Evolutionary conservation across 257 asterid species (phyloP).

Genomic region (Gentiana straminea): DNA sequence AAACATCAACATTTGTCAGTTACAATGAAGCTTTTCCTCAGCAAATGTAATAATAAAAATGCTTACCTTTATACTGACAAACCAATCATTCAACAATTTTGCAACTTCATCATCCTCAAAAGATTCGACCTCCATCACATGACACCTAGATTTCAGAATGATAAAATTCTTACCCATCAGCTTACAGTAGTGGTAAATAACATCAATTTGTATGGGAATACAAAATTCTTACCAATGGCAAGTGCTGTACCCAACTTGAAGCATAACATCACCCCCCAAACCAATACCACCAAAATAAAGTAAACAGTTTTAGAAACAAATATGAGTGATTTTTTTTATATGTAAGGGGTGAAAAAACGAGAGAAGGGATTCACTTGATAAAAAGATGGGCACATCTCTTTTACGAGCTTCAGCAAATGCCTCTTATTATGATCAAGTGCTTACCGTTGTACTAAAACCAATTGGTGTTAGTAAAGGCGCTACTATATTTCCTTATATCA

Average conservation of each 20-base stretch:
- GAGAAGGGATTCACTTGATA: constrained; percentile 46
- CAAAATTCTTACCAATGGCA: constrained; percentile 73
- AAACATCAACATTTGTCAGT: background rate
- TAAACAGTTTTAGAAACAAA: too few relatives aligned
- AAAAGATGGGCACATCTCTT: constrained; percentile 80
- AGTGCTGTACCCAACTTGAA: constrained; percentile 97
- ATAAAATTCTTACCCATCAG: background rate
- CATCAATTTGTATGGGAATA: background rate
- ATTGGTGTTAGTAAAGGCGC: too few relatives aligned
- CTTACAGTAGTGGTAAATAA: background rate
- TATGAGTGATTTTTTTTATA: too few relatives aligned
- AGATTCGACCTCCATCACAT: constrained; percentile 98
- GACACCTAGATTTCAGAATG: constrained; percentile 52
- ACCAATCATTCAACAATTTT: constrained; percentile 77
- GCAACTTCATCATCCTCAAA: constrained; percentile 81
- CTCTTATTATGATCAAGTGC: too few relatives aligned
- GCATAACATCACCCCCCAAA: constrained; percentile 15
- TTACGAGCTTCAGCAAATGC: constrained; percentile 84
- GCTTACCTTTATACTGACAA: constrained; percentile 80
- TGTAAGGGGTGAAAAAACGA: background rate
- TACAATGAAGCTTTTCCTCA: background rate
- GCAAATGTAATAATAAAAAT: background rate
- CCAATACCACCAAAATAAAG: constrained; percentile 5
- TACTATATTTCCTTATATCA: too few relatives aligned
- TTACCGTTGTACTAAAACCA: too few relatives aligned